These are phyloP conservation scores for Hydnomerulius pinastri DNA, from an alignment of 768 basidiomycete species.

Conservation along the genomic window DNA sequence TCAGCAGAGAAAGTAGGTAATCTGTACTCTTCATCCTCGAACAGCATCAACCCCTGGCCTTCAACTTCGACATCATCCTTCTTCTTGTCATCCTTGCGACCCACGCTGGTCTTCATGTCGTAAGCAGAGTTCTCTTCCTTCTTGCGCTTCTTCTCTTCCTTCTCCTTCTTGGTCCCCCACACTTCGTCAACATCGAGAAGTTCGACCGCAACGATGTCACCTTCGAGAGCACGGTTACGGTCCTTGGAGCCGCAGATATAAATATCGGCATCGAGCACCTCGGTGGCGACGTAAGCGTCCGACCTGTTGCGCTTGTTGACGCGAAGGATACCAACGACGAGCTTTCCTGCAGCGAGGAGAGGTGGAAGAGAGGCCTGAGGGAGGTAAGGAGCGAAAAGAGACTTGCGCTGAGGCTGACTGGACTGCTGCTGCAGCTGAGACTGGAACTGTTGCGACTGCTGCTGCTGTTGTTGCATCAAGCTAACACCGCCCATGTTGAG, in stretches of 20 bases:
- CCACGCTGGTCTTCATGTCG: constrained; percentile 72
- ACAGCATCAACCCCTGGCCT: constrained; percentile 94
- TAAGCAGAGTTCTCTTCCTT: constrained; percentile 99
- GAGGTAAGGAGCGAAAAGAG: constrained; percentile 96
- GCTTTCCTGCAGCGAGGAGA: constrained; percentile 92
- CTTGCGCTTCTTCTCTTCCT: constrained; percentile 99
- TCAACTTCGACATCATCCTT: constrained; percentile 99
- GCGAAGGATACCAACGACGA: constrained; percentile 94
- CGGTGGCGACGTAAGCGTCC: constrained; percentile 97
- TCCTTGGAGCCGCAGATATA: constrained; percentile 99
- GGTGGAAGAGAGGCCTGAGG: constrained; percentile 97
- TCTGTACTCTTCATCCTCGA: constrained; percentile 93
- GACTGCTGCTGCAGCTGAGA: constrained; percentile 93
- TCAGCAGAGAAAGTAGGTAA: constrained; percentile 1
- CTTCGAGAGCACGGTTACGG: constrained; percentile 96
- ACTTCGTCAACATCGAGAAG: constrained; percentile 97
- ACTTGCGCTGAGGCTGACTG: constrained; percentile 93
- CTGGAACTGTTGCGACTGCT: constrained; percentile 74
- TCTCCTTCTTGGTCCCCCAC: constrained; percentile 99
- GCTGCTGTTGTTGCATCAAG: constrained; percentile 89
- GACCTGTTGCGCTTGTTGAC: constrained; percentile 99
- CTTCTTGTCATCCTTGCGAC: constrained; percentile 97
- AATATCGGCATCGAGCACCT: constrained; percentile 97
- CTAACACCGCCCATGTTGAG: constrained; percentile 80
- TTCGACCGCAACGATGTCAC: constrained; percentile 98